A percentile compares a stretch with the other conserved stretches of the same genome.
Evolutionary conservation across 2,329 filamentous ascomycete genomes (phyloP).

Genomic region (Xylaria sp.): DNA sequence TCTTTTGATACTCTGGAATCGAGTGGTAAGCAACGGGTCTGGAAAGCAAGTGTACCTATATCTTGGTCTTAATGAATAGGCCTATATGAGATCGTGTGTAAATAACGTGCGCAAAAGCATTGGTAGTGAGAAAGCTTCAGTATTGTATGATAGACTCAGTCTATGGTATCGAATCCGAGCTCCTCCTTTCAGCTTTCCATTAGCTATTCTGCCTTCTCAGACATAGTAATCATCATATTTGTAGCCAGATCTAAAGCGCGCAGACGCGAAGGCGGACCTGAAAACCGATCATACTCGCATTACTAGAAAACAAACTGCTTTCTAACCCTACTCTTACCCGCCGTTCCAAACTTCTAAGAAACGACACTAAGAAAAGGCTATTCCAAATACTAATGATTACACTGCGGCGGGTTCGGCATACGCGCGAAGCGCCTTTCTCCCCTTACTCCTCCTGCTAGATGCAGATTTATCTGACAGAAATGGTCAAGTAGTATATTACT

Average conservation of each 20-base stretch:
- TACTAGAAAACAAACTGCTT: background rate
- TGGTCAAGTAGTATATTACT: too few relatives aligned
- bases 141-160: conserved; percentile 9
- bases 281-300: background rate
- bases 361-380: background rate
- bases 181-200: background rate
- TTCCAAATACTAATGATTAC: background rate
- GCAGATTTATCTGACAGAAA: too few relatives aligned
- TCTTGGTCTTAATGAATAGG: conserved; percentile 35
- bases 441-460: too few relatives aligned
- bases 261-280: background rate
- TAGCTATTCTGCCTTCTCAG: background rate
- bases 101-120: conserved; percentile 23
- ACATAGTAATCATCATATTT: background rate
- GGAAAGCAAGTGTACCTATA: conserved; percentile 39
- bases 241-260: background rate
- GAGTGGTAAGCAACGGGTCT: conserved; percentile 31
- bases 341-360: background rate
- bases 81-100: conserved; percentile 33
- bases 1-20: conserved; percentile 40
- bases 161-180: conserved; percentile 6
- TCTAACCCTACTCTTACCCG: background rate
- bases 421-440: too few relatives aligned
- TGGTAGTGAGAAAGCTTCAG: conserved; percentile 17
- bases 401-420: too few relatives aligned